phyloP scores from a whole-genome alignment of 371 early-diverging fungal genomes.

The Mortierella sp. region DNA sequence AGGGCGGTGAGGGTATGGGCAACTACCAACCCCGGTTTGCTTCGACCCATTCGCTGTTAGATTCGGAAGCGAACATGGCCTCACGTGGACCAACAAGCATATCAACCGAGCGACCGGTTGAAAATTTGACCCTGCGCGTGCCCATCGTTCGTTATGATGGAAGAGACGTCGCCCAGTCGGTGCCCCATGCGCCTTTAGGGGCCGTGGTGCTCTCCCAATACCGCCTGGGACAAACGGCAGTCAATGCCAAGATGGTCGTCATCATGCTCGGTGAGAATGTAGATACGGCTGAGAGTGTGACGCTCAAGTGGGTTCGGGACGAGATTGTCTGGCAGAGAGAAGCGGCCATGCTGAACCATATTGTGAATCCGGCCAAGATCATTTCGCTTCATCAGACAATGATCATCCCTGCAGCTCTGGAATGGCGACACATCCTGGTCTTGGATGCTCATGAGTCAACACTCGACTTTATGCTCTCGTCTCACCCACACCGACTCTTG shows the following conservation, averaged over 20 bases:
- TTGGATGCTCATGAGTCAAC: slow-evolving; percentile 52
- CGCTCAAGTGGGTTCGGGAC: slow-evolving; percentile 54
- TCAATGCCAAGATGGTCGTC: slow-evolving; percentile 46
- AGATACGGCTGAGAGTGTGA: slow-evolving; percentile 50
- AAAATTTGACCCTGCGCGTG: slow-evolving; percentile 49
- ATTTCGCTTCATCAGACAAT: slow-evolving; percentile 52
- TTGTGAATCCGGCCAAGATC: slow-evolving; percentile 53
- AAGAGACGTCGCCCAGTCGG: slow-evolving; percentile 43
- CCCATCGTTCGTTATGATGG: slow-evolving; percentile 54
- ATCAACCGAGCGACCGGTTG: slow-evolving; percentile 43
- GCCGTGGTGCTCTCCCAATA: slow-evolving; percentile 53
- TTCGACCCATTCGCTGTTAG: slow-evolving; percentile 41
- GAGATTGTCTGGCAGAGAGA: slow-evolving; percentile 55
- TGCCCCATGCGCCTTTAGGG: slow-evolving; percentile 43
- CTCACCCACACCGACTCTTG: slow-evolving; percentile 24
- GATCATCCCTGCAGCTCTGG: slow-evolving; percentile 53
- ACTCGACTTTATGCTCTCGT: slow-evolving; percentile 43
- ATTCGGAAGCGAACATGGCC: slow-evolving; percentile 35
- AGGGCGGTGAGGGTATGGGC: slow-evolving; percentile 27
- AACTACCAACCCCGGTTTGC: slow-evolving; percentile 37
- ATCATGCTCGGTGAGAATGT: slow-evolving; percentile 53
- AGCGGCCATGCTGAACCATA: slow-evolving; percentile 56
- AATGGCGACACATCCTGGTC: slow-evolving; percentile 54
- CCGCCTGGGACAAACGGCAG: slow-evolving; percentile 45
- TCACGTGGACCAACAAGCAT: slow-evolving; percentile 33